Base-by-base conservation (phyloP, 176 grass and related monocot species). In the Poa annua region DNA sequence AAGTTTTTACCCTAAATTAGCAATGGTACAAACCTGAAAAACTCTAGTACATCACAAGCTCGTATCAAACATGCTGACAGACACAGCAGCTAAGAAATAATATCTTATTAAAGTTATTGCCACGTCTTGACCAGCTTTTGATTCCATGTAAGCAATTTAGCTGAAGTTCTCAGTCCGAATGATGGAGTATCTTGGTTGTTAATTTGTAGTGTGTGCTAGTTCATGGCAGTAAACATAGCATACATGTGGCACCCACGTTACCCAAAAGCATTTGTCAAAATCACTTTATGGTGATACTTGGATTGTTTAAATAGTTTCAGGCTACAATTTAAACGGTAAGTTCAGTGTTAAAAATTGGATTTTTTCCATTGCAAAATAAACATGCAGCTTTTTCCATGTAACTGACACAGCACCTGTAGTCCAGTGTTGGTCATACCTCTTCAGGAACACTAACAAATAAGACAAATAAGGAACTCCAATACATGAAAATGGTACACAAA, bases 11-110 rank as follows among this genome's bases (percentile, higher is more conserved):
- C 21, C 19, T 66, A 65, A 24, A 55, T 26, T 67, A 5, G 54
- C 45, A 79, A 65, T 69, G 33, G 59, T 74, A 86, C 17, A 49
- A 68, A 66, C 38, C 70, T 2, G 25, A 79, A 15, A 62, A 12
- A 42, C 41, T 17, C 72, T 66, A 66, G 34, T 76, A 81, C 13
- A 51, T 36, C 39, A 50, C 15, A 63, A 66, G 42, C 35, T 71
- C 44, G 15, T 63, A 63, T 52, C 11, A n/a, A 25, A 74, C 35
- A 77, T 71, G 78, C 13, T 59, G 71, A 19, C 35, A 41, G 14
- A 39, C 22, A 50, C 1, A 1, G 50, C 36, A 84, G 20, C 19
- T 65, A 65, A 21, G 11, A n/a, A 56, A 82, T 59, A 82, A 48
- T 8, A 56, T 15, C 3, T 47, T 34, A 21, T 45, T 77, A 19